phyloP scores from a whole-genome alignment of 345 rosid genomes.

The Carallia brachiata region DNA sequence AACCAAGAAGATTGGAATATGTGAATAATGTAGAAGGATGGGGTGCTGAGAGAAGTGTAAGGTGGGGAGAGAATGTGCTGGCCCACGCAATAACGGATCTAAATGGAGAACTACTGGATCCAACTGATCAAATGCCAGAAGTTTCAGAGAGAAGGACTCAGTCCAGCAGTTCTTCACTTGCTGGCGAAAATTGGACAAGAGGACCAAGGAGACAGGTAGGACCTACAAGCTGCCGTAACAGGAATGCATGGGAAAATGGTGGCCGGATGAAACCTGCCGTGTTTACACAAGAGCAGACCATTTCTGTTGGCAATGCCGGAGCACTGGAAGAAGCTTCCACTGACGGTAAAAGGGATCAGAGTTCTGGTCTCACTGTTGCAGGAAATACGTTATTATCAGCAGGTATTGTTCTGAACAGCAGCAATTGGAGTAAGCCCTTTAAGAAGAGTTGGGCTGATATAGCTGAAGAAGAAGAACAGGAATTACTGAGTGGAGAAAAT shows the following conservation, averaged over 20 bases:
- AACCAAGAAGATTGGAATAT: constrained; percentile 19
- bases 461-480: constrained; percentile 64
- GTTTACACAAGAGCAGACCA: not conserved
- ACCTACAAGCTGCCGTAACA: not conserved
- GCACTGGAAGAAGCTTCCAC: constrained; percentile 9
- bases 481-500: constrained; percentile 2
- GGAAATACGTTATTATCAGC: not conserved
- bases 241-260: constrained; percentile 1
- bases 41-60: constrained; percentile 12
- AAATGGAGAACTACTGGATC: constrained; percentile 15
- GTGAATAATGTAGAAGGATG: constrained; percentile 24
- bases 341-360: not conserved
- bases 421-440: not conserved
- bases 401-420: not conserved
- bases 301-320: not conserved
- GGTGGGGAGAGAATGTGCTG: not conserved
- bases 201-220: not conserved
- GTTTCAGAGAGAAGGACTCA: constrained; percentile 4
- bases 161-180: constrained; percentile 3
- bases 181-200: constrained; percentile 14
- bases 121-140: constrained; percentile 24
- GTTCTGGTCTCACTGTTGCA: not conserved
- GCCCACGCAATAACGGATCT: constrained; percentile 16
- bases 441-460: constrained; percentile 85
- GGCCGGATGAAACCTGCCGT: not conserved